These are phyloP conservation scores for Acer yangbiense DNA, from an alignment of 345 rosid genomes.

Conservation along the genomic window DNA sequence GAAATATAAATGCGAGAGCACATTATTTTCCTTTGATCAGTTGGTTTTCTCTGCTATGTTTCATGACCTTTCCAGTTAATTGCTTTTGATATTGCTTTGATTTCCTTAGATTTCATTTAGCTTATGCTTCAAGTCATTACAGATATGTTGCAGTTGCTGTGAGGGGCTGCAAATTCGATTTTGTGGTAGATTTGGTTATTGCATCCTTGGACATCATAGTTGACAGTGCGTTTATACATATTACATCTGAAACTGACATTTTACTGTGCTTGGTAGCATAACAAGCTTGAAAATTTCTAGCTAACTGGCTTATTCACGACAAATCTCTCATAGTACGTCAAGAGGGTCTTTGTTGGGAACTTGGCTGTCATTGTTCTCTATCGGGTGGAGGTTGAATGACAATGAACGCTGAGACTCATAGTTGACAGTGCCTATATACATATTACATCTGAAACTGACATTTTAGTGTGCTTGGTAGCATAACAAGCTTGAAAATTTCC, in stretches of 20 bases:
- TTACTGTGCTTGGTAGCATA: neutral
- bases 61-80: neutral
- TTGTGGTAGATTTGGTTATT: neutral
- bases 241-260: neutral
- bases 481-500: neutral
- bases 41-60: neutral
- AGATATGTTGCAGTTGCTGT: neutral
- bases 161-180: neutral
- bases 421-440: neutral
- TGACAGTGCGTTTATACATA: neutral
- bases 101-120: neutral
- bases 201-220: neutral
- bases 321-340: constrained; percentile 4
- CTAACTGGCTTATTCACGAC: neutral
- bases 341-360: constrained; percentile 21
- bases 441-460: neutral
- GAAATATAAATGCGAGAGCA: neutral
- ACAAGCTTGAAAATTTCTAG: neutral
- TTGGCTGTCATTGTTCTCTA: constrained; percentile 20
- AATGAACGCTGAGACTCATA: constrained; percentile 8
- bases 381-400: constrained; percentile 30
- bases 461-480: neutral
- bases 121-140: neutral
- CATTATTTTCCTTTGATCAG: neutral
- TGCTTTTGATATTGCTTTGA: neutral